phyloP scores from a whole-genome alignment of 192 early-diverging fungal species.

The Gigaspora rosea region DNA sequence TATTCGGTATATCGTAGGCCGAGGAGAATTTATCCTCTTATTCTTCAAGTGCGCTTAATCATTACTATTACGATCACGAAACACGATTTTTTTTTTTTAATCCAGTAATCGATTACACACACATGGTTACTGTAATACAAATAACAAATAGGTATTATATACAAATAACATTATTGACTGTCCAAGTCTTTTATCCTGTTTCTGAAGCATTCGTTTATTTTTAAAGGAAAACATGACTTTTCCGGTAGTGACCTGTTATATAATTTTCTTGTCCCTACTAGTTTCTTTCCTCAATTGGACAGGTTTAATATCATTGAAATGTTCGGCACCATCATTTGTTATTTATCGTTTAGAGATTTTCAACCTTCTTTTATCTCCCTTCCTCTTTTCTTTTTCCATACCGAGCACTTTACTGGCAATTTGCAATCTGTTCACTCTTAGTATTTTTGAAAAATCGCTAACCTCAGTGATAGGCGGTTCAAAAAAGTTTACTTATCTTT shows the following conservation, averaged over 20 bases:
- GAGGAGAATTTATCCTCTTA: too few relatives aligned
- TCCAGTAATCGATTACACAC: too few relatives aligned
- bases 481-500: conserved; percentile 41
- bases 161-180: too few relatives aligned
- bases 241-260: neutral
- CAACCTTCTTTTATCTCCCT: neutral
- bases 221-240: neutral
- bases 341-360: neutral
- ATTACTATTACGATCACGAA: too few relatives aligned
- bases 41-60: too few relatives aligned
- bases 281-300: conserved; percentile 1
- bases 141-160: too few relatives aligned
- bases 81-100: too few relatives aligned
- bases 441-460: conserved; percentile 56
- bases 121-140: too few relatives aligned
- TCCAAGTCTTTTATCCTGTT: too few relatives aligned
- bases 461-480: conserved; percentile 45
- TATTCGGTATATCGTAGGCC: too few relatives aligned
- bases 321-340: conserved; percentile 8
- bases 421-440: conserved; percentile 52
- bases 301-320: neutral
- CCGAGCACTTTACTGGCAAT: conserved; percentile 36
- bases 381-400: neutral
- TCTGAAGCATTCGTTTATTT: too few relatives aligned
- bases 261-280: neutral